Evolutionary conservation across 2,329 filamentous ascomycete genomes (phyloP), one percentile per base, ranked within the genome.

Genomic region (Trichoderma sp.): DNA sequence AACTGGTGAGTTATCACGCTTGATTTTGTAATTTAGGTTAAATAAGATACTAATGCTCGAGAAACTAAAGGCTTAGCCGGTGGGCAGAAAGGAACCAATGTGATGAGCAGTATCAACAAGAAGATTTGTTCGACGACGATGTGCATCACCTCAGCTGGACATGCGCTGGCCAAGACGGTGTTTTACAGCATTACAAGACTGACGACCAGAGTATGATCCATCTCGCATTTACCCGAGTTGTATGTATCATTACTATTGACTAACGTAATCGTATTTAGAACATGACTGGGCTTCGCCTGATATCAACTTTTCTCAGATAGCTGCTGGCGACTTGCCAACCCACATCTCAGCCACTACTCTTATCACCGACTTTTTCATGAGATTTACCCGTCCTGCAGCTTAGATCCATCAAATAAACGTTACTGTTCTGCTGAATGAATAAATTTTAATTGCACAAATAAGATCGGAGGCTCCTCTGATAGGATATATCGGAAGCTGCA

Each of bases 231-330:
- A 7, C 2, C 2, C 3, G 15, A 25, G 19, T 10, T 22, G 17
- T 15, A 7, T 50, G 5, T 29, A 6, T 15, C 22, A 13, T 27
- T 4, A 10, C 25, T 17, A 10, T 48, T 45, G 4, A 57, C 58
- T 67, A 17, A 67, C 29, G 4, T 6, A 22, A n/a, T 27, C 9
- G 2, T 10, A 3, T 42, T 4, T 34, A 74, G 73, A 80, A 17
- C 82, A 84, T 69, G 78, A 76, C 64, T 84, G 82, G 82, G 78
- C 82, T 5, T 82, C 81, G 25, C 82, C 79, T 4, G 78, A 80
- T 56, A 76, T 77, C 56, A 84, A 83, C 71, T 77, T 83, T 64
- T 81, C 80, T 7, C 80, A 82, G 71, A 70, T 80, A 17, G 76
- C 79, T 1, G 78, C 78, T 3, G 77, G 75, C 0, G 77, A 81